A percentile compares a stretch with the other conserved stretches of the same genome.
Evolutionary conservation across 179 eudicot genomes (phyloP).

Genomic region (Pouteria campechiana): DNA sequence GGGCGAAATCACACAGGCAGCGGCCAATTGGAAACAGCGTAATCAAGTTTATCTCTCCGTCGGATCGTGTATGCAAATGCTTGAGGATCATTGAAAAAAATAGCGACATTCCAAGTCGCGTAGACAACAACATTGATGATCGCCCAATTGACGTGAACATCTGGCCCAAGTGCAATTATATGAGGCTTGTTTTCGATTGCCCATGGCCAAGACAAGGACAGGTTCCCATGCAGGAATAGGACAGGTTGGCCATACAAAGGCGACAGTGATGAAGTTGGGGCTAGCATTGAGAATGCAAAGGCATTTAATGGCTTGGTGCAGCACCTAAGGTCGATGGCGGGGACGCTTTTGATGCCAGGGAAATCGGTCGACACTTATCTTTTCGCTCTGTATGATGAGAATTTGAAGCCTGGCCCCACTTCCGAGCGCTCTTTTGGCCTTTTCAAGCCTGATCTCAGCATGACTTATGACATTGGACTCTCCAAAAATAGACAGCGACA

Average conservation of each 20-base stretch:
- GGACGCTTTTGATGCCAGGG: conserved; percentile 93
- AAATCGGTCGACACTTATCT: conserved; percentile 86
- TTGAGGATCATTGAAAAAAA: too few species aligned
- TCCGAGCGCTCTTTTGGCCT: conserved; percentile 86
- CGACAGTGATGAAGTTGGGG: conserved; percentile 66
- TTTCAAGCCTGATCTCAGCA: conserved; percentile 58
- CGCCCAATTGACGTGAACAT: too few species aligned
- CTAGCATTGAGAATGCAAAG: conserved; percentile 80
- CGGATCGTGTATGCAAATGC: too few species aligned
- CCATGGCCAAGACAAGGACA: too few species aligned
- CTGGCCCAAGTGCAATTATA: too few species aligned
- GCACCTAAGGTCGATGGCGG: conserved; percentile 77
- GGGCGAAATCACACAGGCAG: too few species aligned
- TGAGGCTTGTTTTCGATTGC: too few species aligned
- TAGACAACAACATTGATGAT: too few species aligned
- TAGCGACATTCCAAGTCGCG: too few species aligned
- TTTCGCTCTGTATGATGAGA: conserved; percentile 91
- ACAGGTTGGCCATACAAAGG: conserved; percentile 96
- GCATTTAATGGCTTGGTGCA: conserved; percentile 62
- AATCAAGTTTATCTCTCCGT: too few species aligned
- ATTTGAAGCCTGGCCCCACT: conserved; percentile 73
- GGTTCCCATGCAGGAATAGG: too few species aligned
- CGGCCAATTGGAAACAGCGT: too few species aligned
- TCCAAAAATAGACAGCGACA: conserved; percentile 60
- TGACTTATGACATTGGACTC: conserved; percentile 59